Base-by-base conservation (phyloP, 805 yeast genomes). In the Starmerella lactis-condensi region DNA sequence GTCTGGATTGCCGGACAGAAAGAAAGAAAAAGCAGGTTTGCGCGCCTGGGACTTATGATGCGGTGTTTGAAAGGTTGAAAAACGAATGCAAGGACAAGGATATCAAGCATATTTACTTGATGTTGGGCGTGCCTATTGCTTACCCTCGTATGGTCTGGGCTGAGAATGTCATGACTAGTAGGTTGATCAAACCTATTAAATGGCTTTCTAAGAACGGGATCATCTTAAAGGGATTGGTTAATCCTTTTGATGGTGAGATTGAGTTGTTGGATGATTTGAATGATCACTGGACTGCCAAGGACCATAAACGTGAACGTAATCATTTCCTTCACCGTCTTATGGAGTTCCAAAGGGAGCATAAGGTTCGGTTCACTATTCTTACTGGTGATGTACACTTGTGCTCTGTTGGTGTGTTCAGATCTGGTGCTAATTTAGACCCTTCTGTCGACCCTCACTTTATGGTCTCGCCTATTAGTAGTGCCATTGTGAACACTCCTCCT, bases 331-430 rank as follows among this genome's bases (percentile, higher is more conserved):
- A 60, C 24, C 58, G 59, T 38, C 57, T 85, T 28, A 69, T 72
- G 39, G 65, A 65, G 26, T 69, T 82, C 45, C 81, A 85, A 3
- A 64, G 75, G 20, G 44, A 54, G 19, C 51, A 64, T 40, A 73
- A 73, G 4, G 69, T 75, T 4, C 63, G 98, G 42, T 54, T 89
- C 35, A 81, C 96, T 6, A 75, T 85, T 37, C 58, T 85, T 16
- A 67, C 83, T 10, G 98, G 98, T 19, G 98, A 85, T 49, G 96
- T 89, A 26, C 98, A 89, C 54, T 60, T 85, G 41, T 74, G 89
- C 34, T 75, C 83, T 27, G 54, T 83, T 35, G 91, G 94, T 9
- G 60, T 92, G 42, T 66, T 85, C 54, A 66, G 65, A 45, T 54
- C 81, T 6, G 44, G 44, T 64, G 64, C 46, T 51, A 59, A 13